Evolutionary conservation across 345 rosid genomes (phyloP).

Genomic region (Linum trigynum): DNA sequence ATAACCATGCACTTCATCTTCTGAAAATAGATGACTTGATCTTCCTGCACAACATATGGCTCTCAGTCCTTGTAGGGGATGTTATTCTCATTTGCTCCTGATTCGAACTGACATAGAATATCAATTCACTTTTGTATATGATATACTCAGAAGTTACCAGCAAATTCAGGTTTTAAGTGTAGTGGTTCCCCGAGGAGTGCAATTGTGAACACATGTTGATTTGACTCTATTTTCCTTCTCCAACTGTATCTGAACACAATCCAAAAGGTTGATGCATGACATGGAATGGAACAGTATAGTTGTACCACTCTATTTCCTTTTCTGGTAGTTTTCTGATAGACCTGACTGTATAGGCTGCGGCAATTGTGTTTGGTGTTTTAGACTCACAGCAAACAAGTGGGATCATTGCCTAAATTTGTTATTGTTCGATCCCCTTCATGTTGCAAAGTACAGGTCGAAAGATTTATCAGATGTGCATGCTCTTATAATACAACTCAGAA

Average conservation of each 20-base stretch:
- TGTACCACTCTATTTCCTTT: no score
- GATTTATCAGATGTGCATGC: constrained; percentile 83
- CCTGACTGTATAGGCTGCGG: background rate
- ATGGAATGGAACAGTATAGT: background rate
- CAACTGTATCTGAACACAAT: background rate
- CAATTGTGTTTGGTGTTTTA: constrained; percentile 22
- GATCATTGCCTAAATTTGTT: constrained; percentile 33
- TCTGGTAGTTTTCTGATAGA: background rate
- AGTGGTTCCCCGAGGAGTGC: background rate
- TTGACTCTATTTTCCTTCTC: background rate
- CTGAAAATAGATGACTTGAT: no score
- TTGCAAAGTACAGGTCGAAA: constrained; percentile 81
- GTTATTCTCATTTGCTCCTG: no score
- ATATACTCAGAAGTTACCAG: background rate
- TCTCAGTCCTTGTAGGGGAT: no score
- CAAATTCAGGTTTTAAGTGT: background rate
- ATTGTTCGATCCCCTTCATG: constrained; percentile 52
- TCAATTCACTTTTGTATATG: background rate
- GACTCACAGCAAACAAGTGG: no score
- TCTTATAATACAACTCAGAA: constrained; percentile 76
- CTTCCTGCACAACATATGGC: no score
- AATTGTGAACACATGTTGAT: background rate
- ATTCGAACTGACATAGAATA: no score
- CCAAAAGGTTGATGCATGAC: background rate
- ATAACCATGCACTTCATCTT: no score